Evolutionary conservation across 306 rosid genomes (phyloP), one percentile per base, ranked within the genome.

Genomic region (Gillenia trifoliata): DNA sequence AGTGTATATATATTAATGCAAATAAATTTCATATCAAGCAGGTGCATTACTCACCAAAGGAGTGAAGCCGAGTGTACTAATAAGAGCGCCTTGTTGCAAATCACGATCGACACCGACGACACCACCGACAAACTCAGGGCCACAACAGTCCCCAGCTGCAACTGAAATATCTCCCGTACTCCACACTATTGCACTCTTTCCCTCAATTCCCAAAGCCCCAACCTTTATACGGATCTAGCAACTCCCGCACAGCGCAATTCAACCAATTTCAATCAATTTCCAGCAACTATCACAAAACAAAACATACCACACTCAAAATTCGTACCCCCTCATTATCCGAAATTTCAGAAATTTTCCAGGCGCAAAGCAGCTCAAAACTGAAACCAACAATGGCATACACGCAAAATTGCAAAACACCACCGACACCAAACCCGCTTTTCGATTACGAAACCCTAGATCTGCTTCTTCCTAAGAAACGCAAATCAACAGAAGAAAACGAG

Each of bases 91-190:
- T 92, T 92, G 71, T 92, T 88, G 74, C 98, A 90, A 70, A 92
- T 90, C 77, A 92, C 93, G 77, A 92, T 90, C 0, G 98, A 90
- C 15, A 92, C 97, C 0, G 96, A 92, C 4, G 97, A 92, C 28
- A 89, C 92, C 79, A 92, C 98, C 10, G 98, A 92, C 61, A 92
- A 71, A 59, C 88, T 77, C 85, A 92, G 74, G 12, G 98, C 98
- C 57, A 92, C 98, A 0, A 87, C 20, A 38, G 98, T 92, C 38
- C 98, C 96, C 71, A 90, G 70, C 85, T 88, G 96, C 73, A 85
- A 83, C 62, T 74, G n/a, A n/a, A n/a, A n/a, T n/a, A n/a, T 92
- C 94, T 6, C 91, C 92, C 93, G 90, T 90, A 57, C 87, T 69
- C 73, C 69, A 50, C 62, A 16, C 7, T 33, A 50, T 55, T 0